Evolutionary conservation across 257 asterid genomes (phyloP).

Genomic region (Knoxia roxburghii): DNA sequence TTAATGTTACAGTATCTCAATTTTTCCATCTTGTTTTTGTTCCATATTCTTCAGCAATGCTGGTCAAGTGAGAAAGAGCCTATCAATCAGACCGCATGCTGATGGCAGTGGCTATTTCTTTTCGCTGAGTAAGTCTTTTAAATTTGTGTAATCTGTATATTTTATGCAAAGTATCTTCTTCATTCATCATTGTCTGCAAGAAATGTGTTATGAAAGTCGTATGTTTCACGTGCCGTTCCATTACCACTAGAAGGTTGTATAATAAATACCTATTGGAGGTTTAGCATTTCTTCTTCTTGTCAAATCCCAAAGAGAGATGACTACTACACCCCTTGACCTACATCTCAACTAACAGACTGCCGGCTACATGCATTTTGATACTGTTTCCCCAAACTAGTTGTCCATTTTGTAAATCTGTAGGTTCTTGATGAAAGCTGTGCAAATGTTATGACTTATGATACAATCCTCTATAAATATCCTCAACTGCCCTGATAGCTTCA

Average conservation of each 20-base stretch:
- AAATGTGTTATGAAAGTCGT: neutral
- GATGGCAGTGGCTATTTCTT: constrained; percentile 80
- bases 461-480: too few relatives aligned
- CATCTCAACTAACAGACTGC: neutral
- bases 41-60: constrained; percentile 50
- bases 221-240: neutral
- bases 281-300: neutral
- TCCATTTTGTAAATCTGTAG: neutral
- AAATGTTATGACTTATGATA: neutral
- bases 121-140: constrained; percentile 55
- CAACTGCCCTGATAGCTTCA: too few relatives aligned
- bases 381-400: neutral
- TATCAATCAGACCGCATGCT: constrained; percentile 67
- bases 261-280: too few relatives aligned
- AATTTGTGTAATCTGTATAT: neutral
- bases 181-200: neutral
- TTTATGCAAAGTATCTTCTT: neutral
- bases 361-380: neutral
- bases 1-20: neutral
- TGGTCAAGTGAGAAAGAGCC: constrained; percentile 86
- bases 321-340: neutral
- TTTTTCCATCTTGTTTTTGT: neutral
- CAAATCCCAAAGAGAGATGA: neutral
- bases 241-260: neutral
- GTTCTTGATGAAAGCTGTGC: neutral